These are phyloP conservation scores for Podosphaera fusca DNA, from an alignment of 2,329 filamentous ascomycete genomes.

Conservation along the genomic window DNA sequence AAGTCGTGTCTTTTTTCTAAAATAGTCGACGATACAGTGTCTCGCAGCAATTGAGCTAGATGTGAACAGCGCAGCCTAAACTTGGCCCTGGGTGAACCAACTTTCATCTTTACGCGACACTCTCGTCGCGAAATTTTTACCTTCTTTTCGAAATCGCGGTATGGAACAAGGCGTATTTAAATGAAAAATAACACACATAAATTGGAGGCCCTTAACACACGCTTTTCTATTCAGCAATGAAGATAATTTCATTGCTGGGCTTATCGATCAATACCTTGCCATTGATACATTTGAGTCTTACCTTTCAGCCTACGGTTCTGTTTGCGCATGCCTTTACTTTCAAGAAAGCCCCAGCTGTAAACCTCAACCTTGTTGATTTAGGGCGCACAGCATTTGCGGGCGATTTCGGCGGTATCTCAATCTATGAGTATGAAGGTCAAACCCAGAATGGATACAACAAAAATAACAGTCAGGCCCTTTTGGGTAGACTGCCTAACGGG, in stretches of 20 bases:
- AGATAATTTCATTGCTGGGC: slow-evolving; percentile 14
- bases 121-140: neutral
- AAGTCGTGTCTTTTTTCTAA: neutral
- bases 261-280: slow-evolving; percentile 10
- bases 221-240: slow-evolving; percentile 12
- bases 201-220: neutral
- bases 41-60: neutral
- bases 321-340: slow-evolving; percentile 31
- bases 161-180: neutral
- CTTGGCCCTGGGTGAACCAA: neutral
- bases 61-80: neutral
- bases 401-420: slow-evolving; percentile 74
- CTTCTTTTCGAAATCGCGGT: neutral
- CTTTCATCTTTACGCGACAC: neutral
- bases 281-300: slow-evolving; percentile 21
- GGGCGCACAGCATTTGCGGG: slow-evolving; percentile 71
- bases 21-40: too few relatives aligned
- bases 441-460: slow-evolving; percentile 39
- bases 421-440: slow-evolving; percentile 72
- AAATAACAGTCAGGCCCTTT: slow-evolving; percentile 62
- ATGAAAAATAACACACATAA: neutral
- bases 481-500: slow-evolving; percentile 68
- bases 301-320: slow-evolving; percentile 17
- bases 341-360: slow-evolving; percentile 37
- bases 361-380: slow-evolving; percentile 54